Conservation (phyloP, 78 protist species). For the Capsaspora owczarzaki region DNA sequence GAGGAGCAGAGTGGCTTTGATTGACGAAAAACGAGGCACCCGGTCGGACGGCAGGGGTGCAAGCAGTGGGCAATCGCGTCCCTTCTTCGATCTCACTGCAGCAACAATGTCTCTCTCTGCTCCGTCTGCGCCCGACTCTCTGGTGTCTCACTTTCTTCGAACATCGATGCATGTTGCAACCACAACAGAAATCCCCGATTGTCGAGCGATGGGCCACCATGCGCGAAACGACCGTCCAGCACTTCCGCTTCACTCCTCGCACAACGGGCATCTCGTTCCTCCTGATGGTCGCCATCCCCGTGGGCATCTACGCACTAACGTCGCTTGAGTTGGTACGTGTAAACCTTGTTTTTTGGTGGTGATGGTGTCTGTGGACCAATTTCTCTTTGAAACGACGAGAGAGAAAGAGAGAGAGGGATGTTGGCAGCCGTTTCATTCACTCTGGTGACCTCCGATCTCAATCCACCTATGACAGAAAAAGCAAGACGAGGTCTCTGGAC, state of each 20-base stretch:
- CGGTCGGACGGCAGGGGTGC: neutral
- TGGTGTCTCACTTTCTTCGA: too few relatives aligned
- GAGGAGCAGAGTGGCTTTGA: neutral
- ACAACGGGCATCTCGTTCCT: neutral
- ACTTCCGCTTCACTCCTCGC: slow-evolving; percentile 1
- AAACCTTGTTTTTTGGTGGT: too few relatives aligned
- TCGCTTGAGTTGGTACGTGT: too few relatives aligned
- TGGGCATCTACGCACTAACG: too few relatives aligned
- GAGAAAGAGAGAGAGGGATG: too few relatives aligned
- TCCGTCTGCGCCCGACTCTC: neutral
- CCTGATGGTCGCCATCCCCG: neutral
- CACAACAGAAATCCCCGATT: neutral
- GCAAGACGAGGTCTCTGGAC: too few relatives aligned
- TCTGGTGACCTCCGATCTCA: too few relatives aligned
- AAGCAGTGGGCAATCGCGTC: neutral
- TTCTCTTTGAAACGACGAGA: too few relatives aligned
- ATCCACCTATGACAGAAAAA: too few relatives aligned
- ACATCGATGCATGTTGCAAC: too few relatives aligned
- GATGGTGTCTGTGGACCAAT: too few relatives aligned
- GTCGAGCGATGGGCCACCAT: slow-evolving; percentile 11
- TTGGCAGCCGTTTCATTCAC: too few relatives aligned
- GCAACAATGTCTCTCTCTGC: neutral
- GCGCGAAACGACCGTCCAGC: slow-evolving; percentile 5
- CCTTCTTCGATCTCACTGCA: neutral
- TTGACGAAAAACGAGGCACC: neutral